Evolutionary conservation across 2,329 filamentous ascomycete genomes (phyloP), one percentile per base, ranked within the genome.

Genomic region (Aspergillus persii): DNA sequence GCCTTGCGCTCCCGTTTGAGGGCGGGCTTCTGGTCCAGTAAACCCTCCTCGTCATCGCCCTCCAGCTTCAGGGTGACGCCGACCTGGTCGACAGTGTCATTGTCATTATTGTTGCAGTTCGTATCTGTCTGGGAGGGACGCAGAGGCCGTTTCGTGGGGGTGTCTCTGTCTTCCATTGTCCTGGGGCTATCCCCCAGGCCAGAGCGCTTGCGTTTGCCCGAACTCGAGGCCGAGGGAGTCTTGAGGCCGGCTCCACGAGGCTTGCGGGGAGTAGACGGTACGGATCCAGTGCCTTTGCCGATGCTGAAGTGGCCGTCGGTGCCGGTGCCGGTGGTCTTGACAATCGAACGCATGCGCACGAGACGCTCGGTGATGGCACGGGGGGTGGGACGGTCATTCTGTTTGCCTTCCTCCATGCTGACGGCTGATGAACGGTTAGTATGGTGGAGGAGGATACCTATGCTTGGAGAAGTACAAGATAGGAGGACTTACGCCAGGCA

Each of bases 331-430:
- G 51, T 11, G 3, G 58, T 51, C n/a, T 66, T 69, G 23, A 61
- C 63, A 0, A 58, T 55, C 3, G 68, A 61, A 29, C 73, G 73
- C 56, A 79, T 76, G n/a, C 69, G 72, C 6, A 68, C 58, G 1
- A 79, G 65, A 3, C 75, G 72, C 54, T 79, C 76, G 3, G 65
- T 68, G 54, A 79, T 76, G 4, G 77, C 77, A 5, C 76, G 72
- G 0, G 74, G 64, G n/a, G 76, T 78, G 0, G 75, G 76, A 6
- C 62, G 68, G 5, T 66, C 44, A 23, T 8, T 27, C 26, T 9
- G 59, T 4, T 65, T 72, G 33, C 41, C 8, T 31, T 33, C 15
- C 29, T 31, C 49, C 50, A 11, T 49, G 56, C 23, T 47, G 48
- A 6, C 49, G 8, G 18, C 23, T 55, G 18, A 8, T 57, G 9